phyloP scores from a whole-genome alignment of 768 basidiomycete genomes.

The Lactarius tabidus region DNA sequence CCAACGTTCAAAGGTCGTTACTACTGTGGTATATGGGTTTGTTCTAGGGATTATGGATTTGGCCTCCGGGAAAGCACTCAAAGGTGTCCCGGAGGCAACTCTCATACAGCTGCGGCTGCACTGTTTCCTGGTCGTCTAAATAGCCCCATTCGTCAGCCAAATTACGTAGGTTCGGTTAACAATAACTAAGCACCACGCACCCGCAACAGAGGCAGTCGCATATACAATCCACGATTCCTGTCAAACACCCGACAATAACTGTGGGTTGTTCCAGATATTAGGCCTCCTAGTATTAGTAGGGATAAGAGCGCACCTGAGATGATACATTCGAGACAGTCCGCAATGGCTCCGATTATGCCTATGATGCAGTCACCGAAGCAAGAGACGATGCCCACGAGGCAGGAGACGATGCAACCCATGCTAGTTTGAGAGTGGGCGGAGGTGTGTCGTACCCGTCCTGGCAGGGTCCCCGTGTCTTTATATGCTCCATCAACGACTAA shows the following conservation, averaged over 20 bases:
- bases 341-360: conserved; percentile 37
- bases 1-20: no score
- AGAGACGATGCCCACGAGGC: conserved; percentile 29
- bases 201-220: conserved; percentile 44
- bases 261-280: not conserved
- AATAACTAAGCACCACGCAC: conserved; percentile 27
- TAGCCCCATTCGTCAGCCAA: not conserved
- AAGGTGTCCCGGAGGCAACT: conserved; percentile 8
- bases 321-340: conserved; percentile 45
- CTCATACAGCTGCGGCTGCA: not conserved
- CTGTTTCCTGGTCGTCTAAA: conserved; percentile 7
- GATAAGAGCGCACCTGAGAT: conserved; percentile 35
- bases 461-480: not conserved
- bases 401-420: conserved; percentile 22
- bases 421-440: not conserved
- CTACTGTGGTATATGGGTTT: not conserved
- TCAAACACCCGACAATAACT: conserved; percentile 43
- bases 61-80: conserved; percentile 2
- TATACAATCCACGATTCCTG: conserved; percentile 41
- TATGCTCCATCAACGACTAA: not conserved
- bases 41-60: not conserved
- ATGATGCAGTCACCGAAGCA: conserved; percentile 45
- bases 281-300: not conserved
- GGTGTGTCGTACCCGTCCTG: no score
- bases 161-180: not conserved